Evolutionary conservation across 768 basidiomycete species (phyloP).

Genomic region (Rhodotorula babjevae): DNA sequence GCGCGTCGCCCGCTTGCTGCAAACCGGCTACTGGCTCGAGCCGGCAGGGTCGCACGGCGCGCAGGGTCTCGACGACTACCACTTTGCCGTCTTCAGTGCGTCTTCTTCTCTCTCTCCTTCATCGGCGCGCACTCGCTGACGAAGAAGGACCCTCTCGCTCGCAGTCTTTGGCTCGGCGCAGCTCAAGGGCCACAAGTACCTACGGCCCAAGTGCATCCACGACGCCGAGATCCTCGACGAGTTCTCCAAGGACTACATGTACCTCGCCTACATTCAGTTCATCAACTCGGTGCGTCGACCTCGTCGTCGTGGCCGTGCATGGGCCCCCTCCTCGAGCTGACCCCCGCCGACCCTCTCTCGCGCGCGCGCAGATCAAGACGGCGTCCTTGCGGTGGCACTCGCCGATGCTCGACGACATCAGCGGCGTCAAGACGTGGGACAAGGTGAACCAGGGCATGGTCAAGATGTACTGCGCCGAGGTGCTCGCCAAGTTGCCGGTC

Average conservation of each 20-base stretch:
- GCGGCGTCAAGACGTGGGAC: constrained; percentile 62
- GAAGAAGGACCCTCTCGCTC: neutral
- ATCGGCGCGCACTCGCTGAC: neutral
- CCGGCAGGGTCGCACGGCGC: constrained; percentile 97
- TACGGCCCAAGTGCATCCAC: constrained; percentile 87
- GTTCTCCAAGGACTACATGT: constrained; percentile 88
- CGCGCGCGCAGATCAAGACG: constrained; percentile 69
- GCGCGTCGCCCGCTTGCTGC: constrained; percentile 59
- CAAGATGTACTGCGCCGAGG: constrained; percentile 96
- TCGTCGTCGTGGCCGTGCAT: too few species aligned
- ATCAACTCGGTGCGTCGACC: constrained; percentile 62
- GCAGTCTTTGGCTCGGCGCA: constrained; percentile 74
- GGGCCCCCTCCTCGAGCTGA: too few species aligned
- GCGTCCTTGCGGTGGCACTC: constrained; percentile 96
- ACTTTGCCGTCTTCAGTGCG: constrained; percentile 69
- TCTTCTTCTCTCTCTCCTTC: neutral
- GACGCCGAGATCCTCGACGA: constrained; percentile 86
- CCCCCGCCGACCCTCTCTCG: too few species aligned
- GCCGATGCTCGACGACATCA: constrained; percentile 95
- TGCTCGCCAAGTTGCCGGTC: constrained; percentile 89
- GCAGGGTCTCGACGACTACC: constrained; percentile 84
- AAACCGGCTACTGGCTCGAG: constrained; percentile 94
- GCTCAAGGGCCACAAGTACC: constrained; percentile 74
- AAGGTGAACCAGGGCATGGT: constrained; percentile 94
- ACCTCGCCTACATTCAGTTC: constrained; percentile 90